Evolutionary conservation across 2,329 filamentous ascomycete genomes (phyloP).

Genomic region (Fusarium torreyae): DNA sequence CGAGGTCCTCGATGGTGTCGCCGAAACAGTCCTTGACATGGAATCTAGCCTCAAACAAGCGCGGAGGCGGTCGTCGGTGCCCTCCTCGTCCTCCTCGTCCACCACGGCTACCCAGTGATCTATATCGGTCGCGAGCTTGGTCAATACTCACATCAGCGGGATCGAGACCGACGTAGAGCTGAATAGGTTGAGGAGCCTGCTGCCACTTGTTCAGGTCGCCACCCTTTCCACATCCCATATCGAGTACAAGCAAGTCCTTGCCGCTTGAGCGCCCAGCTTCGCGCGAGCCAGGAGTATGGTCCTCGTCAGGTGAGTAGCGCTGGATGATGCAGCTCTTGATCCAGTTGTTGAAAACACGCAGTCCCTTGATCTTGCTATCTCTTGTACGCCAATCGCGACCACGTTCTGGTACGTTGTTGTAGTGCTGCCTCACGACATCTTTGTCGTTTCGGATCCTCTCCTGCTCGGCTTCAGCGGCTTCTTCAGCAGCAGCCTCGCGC

Average conservation of each 20-base stretch:
- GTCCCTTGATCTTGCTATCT: conserved; percentile 93
- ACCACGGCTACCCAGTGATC: conserved; percentile 75
- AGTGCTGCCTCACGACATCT: conserved; percentile 92
- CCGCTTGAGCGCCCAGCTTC: conserved; percentile 66
- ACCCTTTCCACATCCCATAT: conserved; percentile 97
- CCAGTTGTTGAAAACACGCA: conserved; percentile 98
- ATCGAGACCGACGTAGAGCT: conserved; percentile 94
- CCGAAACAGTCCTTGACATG: conserved; percentile 94
- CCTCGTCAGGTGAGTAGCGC: conserved; percentile 90
- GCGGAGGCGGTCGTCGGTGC: conserved; percentile 63
- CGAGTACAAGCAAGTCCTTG: conserved; percentile 83
- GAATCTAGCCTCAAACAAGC: conserved; percentile 88
- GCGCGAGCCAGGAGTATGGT: conserved; percentile 74
- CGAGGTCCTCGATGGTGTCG: conserved; percentile 84
- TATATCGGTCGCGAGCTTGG: conserved; percentile 89
- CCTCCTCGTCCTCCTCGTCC: conserved; percentile 69
- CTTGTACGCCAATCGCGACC: conserved; percentile 96
- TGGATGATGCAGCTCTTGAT: conserved; percentile 98
- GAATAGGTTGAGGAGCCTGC: conserved; percentile 89
- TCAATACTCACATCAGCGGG: conserved; percentile 93
- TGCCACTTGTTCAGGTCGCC: conserved; percentile 98
- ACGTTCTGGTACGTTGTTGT: conserved; percentile 94
- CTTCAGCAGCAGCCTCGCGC: conserved; percentile 57
- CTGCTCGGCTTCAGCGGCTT: conserved; percentile 56
- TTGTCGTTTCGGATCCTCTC: conserved; percentile 71